phyloP scores from a whole-genome alignment of 2,329 filamentous ascomycete species.

The Curvularia hawaiiensis region DNA sequence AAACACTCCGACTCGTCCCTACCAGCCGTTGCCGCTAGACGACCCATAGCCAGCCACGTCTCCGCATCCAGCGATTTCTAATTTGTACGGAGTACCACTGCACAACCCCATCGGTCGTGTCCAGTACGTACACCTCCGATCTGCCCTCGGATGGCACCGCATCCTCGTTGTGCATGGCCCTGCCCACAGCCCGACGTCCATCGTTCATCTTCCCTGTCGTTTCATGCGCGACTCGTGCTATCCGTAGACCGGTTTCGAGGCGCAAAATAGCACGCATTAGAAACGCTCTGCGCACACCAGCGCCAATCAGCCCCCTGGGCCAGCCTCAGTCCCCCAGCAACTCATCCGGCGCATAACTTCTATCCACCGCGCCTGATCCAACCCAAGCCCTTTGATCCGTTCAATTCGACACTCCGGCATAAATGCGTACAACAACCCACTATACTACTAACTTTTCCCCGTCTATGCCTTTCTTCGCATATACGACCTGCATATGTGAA shows the following conservation, averaged over 20 bases:
- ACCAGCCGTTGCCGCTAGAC: no score
- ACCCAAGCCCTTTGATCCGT: neutral
- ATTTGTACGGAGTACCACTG: neutral
- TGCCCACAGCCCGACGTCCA: neutral
- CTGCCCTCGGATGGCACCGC: neutral
- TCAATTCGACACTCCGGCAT: constrained; percentile 1
- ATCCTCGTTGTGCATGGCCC: neutral
- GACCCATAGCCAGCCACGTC: neutral
- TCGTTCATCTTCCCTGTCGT: constrained; percentile 1
- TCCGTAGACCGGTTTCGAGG: constrained; percentile 11
- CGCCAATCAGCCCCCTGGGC: constrained; percentile 4
- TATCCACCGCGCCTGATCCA: neutral
- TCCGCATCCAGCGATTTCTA: neutral
- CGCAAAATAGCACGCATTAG: constrained; percentile 12
- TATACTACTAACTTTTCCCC: neutral
- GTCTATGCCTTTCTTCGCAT: neutral
- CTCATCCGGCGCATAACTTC: constrained; percentile 6
- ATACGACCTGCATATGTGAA: neutral
- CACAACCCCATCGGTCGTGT: neutral
- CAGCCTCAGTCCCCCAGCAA: constrained; percentile 1
- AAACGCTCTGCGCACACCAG: constrained; percentile 5
- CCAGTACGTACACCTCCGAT: neutral
- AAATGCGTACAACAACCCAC: constrained; percentile 1
- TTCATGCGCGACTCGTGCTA: constrained; percentile 15
- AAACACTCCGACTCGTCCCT: neutral